Base-by-base conservation (phyloP, 192 early-diverging fungal species). In the Entomortierella parvispora region DNA sequence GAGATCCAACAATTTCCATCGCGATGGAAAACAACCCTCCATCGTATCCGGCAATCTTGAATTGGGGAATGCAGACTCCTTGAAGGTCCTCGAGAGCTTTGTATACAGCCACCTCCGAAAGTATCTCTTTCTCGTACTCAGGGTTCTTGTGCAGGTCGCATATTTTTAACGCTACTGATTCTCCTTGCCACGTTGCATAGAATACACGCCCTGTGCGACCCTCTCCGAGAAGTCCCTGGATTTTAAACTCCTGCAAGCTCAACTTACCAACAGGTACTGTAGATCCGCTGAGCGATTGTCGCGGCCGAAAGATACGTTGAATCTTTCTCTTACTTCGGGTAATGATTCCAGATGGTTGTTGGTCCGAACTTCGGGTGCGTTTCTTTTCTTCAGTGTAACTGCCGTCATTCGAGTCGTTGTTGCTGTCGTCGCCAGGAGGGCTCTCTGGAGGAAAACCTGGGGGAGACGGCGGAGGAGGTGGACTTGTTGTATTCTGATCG, bases 61-160 rank as follows among this genome's bases (percentile, higher is more conserved):
- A 49, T 44, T 25, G 66, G 47, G 66, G 66, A 58, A 68, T 68
- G 44, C 56, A 68, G 7, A 50, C 48, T 49, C 66, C 66, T 58
- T 68, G 56, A 42, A 68, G 66, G 37, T 7, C 31, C 34, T 33
- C 37, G 53, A 67, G 65, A 25, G 54, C 29, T 33, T 46, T 22
- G 18, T 67, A 67, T 11, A 2, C 43, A 0, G 31, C 55, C 45
- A 68, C 56, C 11, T 68, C 45, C 4, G 66, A 20, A 26, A 68
- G 57, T 37, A 68, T 60, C 14, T 68, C 46, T n/a, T 50, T 47
- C 40, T 68, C 47, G 44, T 51, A 68, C 56, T 55, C 34, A 11
- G 63, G 51, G 40, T 69, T 50, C 1, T 69, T 48, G 40, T 59
- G 42, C 34, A 43, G 29, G 47, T 60, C 67, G 18, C 67, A 69